These are phyloP conservation scores for Jamesozyma lodderae DNA, from an alignment of 805 yeast species.

Conservation along the genomic window DNA sequence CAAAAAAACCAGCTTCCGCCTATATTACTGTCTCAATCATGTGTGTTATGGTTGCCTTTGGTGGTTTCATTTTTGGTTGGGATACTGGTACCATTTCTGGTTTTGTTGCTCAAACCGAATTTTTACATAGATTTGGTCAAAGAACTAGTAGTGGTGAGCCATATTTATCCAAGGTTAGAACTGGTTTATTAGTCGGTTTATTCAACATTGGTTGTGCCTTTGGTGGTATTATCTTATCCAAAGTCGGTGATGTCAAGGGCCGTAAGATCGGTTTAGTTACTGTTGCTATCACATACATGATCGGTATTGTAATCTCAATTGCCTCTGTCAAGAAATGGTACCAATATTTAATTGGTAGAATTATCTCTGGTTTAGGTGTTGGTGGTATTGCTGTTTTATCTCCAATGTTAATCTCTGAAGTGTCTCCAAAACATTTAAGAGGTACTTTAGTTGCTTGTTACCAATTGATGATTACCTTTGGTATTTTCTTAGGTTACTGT, in stretches of 20 bases:
- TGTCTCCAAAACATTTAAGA: conserved; percentile 1
- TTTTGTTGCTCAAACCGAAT: conserved; percentile 38
- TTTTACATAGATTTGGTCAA: conserved; percentile 47
- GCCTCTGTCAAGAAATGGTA: conserved; percentile 1
- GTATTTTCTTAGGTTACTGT: conserved; percentile 1
- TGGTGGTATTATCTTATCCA: conserved; percentile 58
- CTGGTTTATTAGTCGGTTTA: conserved; percentile 46
- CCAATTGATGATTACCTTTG: conserved; percentile 1
- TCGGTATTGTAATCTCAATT: background rate
- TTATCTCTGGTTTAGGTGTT: conserved; percentile 1
- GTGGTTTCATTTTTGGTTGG: conserved; percentile 49
- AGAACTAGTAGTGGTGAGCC: conserved; percentile 32
- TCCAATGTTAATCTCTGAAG: conserved; percentile 1
- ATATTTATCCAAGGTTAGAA: conserved; percentile 43
- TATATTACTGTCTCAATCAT: background rate
- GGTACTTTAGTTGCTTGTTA: conserved; percentile 1
- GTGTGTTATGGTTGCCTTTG: conserved; percentile 13
- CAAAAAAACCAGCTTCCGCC: conserved; percentile 3
- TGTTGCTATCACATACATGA: conserved; percentile 20
- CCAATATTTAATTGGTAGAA: conserved; percentile 2
- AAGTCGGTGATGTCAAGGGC: conserved; percentile 41
- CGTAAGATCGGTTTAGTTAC: conserved; percentile 54
- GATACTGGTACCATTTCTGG: conserved; percentile 54
- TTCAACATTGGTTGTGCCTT: conserved; percentile 69
- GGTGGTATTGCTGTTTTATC: background rate